Evolutionary conservation across 805 yeast genomes (phyloP).

Genomic region (Saccharomyces paradoxus): DNA sequence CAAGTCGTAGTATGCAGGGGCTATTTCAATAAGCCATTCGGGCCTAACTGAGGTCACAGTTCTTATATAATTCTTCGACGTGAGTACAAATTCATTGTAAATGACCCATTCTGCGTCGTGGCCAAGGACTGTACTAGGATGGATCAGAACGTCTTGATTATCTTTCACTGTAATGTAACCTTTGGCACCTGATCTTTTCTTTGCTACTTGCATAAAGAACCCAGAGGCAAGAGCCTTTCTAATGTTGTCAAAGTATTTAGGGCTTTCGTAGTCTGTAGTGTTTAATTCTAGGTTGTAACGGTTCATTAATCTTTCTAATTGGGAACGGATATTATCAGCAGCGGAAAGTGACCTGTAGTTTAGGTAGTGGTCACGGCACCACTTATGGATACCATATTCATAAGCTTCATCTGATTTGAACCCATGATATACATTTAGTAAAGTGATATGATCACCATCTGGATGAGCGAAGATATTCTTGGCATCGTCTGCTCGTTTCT

Average conservation of each 20-base stretch:
- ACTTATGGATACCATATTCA: conserved; percentile 56
- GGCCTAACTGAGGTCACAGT: conserved; percentile 88
- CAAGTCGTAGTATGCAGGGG: conserved; percentile 60
- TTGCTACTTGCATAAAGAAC: conserved; percentile 97
- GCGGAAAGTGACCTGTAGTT: conserved; percentile 75
- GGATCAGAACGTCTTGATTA: conserved; percentile 89
- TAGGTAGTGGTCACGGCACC: conserved; percentile 89
- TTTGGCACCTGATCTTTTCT: conserved; percentile 70
- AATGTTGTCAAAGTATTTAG: conserved; percentile 66
- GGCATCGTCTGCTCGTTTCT: conserved; percentile 85
- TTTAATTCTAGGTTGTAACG: conserved; percentile 64
- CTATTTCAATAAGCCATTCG: conserved; percentile 79
- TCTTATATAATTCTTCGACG: conserved; percentile 87
- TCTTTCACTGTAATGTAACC: conserved; percentile 91
- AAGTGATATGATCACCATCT: conserved; percentile 89
- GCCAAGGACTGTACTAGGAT: conserved; percentile 87
- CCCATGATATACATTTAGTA: conserved; percentile 80
- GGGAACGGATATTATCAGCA: conserved; percentile 82
- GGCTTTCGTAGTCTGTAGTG: conserved; percentile 58
- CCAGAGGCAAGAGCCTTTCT: conserved; percentile 86
- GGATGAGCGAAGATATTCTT: conserved; percentile 84
- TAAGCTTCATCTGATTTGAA: conserved; percentile 69
- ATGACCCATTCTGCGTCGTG: conserved; percentile 88
- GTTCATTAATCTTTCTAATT: conserved; percentile 76
- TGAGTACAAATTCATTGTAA: conserved; percentile 90